Evolutionary conservation across 2,329 filamentous ascomycete genomes (phyloP), one percentile per base, ranked within the genome.

Genomic region (Botrytis fabae): DNA sequence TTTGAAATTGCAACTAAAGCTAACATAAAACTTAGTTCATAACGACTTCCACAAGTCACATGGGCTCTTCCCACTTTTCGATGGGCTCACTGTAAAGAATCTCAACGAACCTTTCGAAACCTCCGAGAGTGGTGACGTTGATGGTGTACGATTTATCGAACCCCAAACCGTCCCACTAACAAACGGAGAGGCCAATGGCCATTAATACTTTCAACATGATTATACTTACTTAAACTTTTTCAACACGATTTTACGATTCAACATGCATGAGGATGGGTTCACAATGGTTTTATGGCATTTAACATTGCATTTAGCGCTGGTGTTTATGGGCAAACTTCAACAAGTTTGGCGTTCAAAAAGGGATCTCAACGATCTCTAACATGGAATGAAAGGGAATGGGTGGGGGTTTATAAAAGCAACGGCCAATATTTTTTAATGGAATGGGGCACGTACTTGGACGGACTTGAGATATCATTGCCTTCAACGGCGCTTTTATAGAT

Each of bases 31-130:
- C 38, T 32, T 76, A 95, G 96, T 99, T 42, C 94, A 99, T 85
- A 99, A 99, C 80, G 94, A 99, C 82, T 99, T 99, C 90, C 94
- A 97, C 82, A 87, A 94, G 78, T 90, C 89, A 72, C 87, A 90
- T 70, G 91, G 90, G 72, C 92, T 99, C 77, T 98, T 97, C 81
- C 88, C 92, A 63, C 86, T 98, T 40, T 96, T 99, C 81, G 88
- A 95, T 25, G 94, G 90, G 38, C 86, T 99, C 5, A 82, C 88
- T 74, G 89, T 93, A n/a, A 83, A 89, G 63, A 88, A 90, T 75
- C 83, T 94, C 68, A 88, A 93, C 75, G 82, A 84, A 73, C 75
- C 77, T 48, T 79, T 80, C 61, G 77, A 80, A 54, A 73, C 42
- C 42, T 46, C 72, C 32, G 69, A 75, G 28, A 69, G 54, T 40